Evolutionary conservation across 2,329 filamentous ascomycete species (phyloP), one percentile per base, ranked within the genome.

Genomic region (Beauveria rudraprayagi): DNA sequence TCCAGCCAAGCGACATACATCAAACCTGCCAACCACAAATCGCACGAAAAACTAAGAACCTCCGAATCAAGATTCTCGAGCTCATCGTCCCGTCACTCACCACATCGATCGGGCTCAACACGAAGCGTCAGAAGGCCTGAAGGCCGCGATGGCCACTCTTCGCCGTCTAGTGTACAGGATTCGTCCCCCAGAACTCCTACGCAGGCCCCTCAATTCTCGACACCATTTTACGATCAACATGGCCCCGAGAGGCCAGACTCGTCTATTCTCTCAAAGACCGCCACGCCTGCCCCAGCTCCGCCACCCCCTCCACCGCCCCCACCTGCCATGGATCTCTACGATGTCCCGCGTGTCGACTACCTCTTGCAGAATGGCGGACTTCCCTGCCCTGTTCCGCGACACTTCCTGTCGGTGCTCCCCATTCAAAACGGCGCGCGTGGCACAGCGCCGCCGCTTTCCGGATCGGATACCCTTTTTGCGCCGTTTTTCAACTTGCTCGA

Each of bases 341-440:
- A 91, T 46, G 82, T 87, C 14, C 93, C 93, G 0, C 84, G 90
- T 63, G 92, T 97, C 19, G 93, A 97, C 71, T 97, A 97, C 71
- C 79, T 97, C 19, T 81, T 97, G 60, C 91, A 94, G 68, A 88
- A 97, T 72, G 93, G 93, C 44, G 93, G 93, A 1, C 76, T 97
- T 19, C 74, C 85, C 24, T 82, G 88, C 50, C 79, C 85, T 1
- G 83, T 94, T 0, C 86, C 92, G 1, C 90, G 87, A 67, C 85
- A 85, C 62, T 84, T 97, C 57, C 77, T 96, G 8, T 81, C 86
- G 44, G 87, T 80, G 48, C 77, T 84, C 61, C 87, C 84, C 37
- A 80, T 75, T 60, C 79, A 77, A 70, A 82, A 79, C 72, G 83
- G 77, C 63, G 82, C 78, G 37, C 78, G 83, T 48, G 80, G 83